phyloP scores from a whole-genome alignment of 768 basidiomycete species.

The Amanita subjunquillea region DNA sequence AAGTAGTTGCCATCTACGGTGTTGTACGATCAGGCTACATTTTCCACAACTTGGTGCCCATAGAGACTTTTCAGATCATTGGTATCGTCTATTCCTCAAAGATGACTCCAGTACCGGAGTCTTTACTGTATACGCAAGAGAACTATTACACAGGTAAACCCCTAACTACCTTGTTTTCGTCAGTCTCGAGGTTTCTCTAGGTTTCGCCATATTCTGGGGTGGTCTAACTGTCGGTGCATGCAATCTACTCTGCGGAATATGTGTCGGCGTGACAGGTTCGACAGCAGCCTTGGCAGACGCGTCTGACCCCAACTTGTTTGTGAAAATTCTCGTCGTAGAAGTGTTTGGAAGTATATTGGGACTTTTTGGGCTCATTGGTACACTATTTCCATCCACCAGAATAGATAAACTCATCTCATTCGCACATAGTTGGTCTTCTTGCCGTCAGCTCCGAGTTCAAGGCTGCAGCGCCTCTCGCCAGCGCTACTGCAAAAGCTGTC shows the following conservation, averaged over 20 bases:
- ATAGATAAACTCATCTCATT: constrained; percentile 2
- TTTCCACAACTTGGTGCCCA: not conserved
- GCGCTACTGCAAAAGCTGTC: constrained; percentile 22
- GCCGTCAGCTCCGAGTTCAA: constrained; percentile 62
- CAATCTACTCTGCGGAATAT: constrained; percentile 90
- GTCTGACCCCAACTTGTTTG: constrained; percentile 88
- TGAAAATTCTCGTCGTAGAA: constrained; percentile 95
- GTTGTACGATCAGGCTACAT: constrained; percentile 44
- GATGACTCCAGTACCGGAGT: constrained; percentile 48
- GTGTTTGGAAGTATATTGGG: constrained; percentile 90
- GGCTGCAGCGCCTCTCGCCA: constrained; percentile 19
- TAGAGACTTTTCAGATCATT: constrained; percentile 52
- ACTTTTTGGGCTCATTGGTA: constrained; percentile 87
- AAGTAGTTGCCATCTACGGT: constrained; percentile 98
- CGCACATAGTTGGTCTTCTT: constrained; percentile 59
- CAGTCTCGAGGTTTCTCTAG: constrained; percentile 23
- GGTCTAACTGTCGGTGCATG: constrained; percentile 90
- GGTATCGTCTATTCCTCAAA: constrained; percentile 94
- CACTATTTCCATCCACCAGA: constrained; percentile 13
- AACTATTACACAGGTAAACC: constrained; percentile 86
- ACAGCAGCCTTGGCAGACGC: constrained; percentile 95
- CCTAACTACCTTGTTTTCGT: not conserved
- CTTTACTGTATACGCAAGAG: constrained; percentile 66
- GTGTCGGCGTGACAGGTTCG: constrained; percentile 90
- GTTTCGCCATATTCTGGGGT: constrained; percentile 94